These are phyloP conservation scores for Amphicarpaea edgeworthii DNA, from an alignment of 306 rosid species.

Conservation along the genomic window DNA sequence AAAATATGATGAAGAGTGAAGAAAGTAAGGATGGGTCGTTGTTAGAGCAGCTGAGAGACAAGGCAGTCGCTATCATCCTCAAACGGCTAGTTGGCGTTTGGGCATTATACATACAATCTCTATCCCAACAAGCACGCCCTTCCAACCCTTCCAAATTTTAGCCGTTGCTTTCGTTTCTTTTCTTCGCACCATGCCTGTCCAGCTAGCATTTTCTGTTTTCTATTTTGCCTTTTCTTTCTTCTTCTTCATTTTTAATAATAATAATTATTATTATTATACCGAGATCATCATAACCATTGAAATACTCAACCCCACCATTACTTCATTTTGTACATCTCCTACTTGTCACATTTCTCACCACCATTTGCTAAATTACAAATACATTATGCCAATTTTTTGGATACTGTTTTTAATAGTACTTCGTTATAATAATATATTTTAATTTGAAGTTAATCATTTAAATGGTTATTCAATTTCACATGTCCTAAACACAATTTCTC, in stretches of 20 bases:
- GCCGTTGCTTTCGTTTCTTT: constrained; percentile 54
- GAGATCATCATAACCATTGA: not conserved
- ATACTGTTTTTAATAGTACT: not conserved
- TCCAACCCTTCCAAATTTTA: constrained; percentile 20
- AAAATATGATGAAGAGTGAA: too few relatives aligned
- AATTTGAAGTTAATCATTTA: not conserved
- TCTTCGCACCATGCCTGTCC: constrained; percentile 25
- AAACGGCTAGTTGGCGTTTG: constrained; percentile 48
- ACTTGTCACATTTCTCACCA: not conserved
- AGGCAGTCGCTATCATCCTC: constrained; percentile 37
- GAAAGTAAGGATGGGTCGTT: too few relatives aligned
- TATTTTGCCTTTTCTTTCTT: not conserved
- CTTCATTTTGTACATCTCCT: not conserved
- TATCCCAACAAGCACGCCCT: constrained; percentile 11
- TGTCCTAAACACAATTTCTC: not conserved
- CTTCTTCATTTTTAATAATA: not conserved
- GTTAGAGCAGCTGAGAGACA: too few relatives aligned
- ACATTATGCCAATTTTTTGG: not conserved
- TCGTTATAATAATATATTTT: not conserved
- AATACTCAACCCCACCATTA: not conserved
- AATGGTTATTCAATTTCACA: too few relatives aligned
- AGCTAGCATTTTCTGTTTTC: constrained; percentile 19
- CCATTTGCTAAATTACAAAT: not conserved
- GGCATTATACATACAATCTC: not conserved
- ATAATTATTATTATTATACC: not conserved